phyloP scores from a whole-genome alignment of 2,329 filamentous ascomycete genomes.

The Meredithiella fracta region DNA sequence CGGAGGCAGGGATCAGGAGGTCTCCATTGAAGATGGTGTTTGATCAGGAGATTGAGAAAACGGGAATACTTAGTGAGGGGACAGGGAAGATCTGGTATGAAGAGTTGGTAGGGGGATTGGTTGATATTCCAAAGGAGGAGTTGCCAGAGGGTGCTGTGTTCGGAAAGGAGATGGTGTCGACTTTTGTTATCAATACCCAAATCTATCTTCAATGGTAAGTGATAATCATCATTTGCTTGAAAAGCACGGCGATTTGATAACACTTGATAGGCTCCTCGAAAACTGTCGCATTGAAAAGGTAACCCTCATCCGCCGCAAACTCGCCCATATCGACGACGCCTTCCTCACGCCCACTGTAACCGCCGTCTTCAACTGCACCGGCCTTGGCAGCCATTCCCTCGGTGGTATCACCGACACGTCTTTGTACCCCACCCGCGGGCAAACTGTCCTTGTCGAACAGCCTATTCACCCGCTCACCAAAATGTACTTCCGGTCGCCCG shows the following conservation, averaged over 20 bases:
- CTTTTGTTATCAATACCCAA: slow-evolving; percentile 45
- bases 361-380: slow-evolving; percentile 58
- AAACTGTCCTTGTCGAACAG: slow-evolving; percentile 23
- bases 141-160: slow-evolving; percentile 23
- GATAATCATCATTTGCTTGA: neutral
- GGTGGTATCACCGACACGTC: slow-evolving; percentile 58
- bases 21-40: slow-evolving; percentile 17
- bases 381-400: slow-evolving; percentile 50
- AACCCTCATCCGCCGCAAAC: slow-evolving; percentile 38
- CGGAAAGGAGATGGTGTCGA: slow-evolving; percentile 21
- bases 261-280: slow-evolving; percentile 35
- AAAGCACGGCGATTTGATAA: neutral
- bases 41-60: slow-evolving; percentile 22
- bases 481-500: slow-evolving; percentile 28
- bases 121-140: slow-evolving; percentile 18
- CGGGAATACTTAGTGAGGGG: slow-evolving; percentile 28
- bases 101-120: slow-evolving; percentile 23
- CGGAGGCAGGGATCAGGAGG: slow-evolving; percentile 42
- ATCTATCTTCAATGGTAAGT: slow-evolving; percentile 56
- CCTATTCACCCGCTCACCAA: slow-evolving; percentile 22
- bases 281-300: slow-evolving; percentile 55
- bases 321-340: slow-evolving; percentile 54
- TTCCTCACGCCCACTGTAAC: slow-evolving; percentile 30
- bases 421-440: slow-evolving; percentile 42
- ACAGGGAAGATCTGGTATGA: slow-evolving; percentile 28